Evolutionary conservation across 2,329 filamentous ascomycete genomes (phyloP).

Genomic region (Beauveria bassiana): DNA sequence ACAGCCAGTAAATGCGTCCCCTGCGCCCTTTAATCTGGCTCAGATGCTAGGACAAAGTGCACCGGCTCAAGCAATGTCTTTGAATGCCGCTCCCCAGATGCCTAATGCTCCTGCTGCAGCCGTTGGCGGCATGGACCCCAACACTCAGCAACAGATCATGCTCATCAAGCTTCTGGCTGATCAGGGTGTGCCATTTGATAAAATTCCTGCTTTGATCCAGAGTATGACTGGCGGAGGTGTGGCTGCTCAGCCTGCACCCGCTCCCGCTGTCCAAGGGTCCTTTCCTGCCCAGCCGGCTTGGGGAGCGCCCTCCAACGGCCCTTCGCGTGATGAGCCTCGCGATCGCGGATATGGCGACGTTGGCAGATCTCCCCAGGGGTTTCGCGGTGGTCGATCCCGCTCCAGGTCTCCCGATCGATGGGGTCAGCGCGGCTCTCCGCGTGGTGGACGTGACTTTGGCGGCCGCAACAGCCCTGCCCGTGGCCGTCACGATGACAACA

Average conservation of each 20-base stretch:
- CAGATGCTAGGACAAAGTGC: conserved; percentile 30
- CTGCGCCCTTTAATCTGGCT: conserved; percentile 33
- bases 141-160: conserved; percentile 62
- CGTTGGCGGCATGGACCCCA: conserved; percentile 37
- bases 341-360: conserved; percentile 50
- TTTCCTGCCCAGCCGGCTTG: conserved; percentile 30
- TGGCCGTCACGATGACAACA: conserved; percentile 47
- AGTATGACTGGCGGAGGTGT: conserved; percentile 37
- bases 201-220: conserved; percentile 57
- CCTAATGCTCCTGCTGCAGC: conserved; percentile 25
- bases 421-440: conserved; percentile 58
- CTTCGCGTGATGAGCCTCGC: conserved; percentile 39
- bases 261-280: conserved; percentile 32
- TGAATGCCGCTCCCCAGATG: conserved; percentile 23
- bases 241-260: conserved; percentile 26
- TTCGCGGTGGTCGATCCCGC: conserved; percentile 55
- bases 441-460: conserved; percentile 52
- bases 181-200: conserved; percentile 69
- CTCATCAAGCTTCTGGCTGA: conserved; percentile 68
- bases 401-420: conserved; percentile 75
- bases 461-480: conserved; percentile 60
- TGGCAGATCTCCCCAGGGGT: conserved; percentile 54
- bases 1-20: conserved; percentile 54
- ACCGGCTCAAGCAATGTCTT: conserved; percentile 20
- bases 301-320: conserved; percentile 18